A percentile compares a stretch with the other conserved stretches of the same genome.
phyloP scores from a whole-genome alignment of 2,329 filamentous ascomycete genomes.

The Paecilomyces formosus region DNA sequence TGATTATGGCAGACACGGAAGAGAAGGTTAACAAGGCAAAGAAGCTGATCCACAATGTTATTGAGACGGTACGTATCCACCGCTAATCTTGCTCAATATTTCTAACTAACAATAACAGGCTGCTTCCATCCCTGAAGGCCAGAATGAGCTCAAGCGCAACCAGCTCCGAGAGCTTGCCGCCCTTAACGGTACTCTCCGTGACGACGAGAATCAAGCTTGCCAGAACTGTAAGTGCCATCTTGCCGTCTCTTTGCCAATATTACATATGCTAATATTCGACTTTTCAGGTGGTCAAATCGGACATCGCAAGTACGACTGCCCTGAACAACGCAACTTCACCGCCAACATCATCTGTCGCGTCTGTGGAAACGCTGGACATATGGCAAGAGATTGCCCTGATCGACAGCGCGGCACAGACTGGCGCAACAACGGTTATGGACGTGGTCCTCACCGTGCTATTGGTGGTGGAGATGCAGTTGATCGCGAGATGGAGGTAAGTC shows the following conservation, averaged over 20 bases:
- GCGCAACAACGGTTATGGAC: slow-evolving; percentile 65
- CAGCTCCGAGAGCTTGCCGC: slow-evolving; percentile 95
- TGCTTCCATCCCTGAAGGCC: slow-evolving; percentile 94
- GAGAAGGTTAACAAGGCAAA: slow-evolving; percentile 99
- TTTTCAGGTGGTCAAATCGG: slow-evolving; percentile 77
- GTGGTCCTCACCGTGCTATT: slow-evolving; percentile 53
- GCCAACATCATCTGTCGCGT: slow-evolving; percentile 98
- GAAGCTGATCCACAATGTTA: slow-evolving; percentile 95
- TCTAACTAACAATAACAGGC: slow-evolving; percentile 51
- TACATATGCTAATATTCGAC: slow-evolving; percentile 11
- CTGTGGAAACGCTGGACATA: slow-evolving; percentile 95
- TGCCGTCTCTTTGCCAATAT: background rate
- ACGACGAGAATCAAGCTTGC: slow-evolving; percentile 98
- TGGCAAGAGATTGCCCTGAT: slow-evolving; percentile 96
- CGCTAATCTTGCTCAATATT: background rate
- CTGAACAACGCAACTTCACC: slow-evolving; percentile 96
- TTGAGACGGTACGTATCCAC: slow-evolving; percentile 75
- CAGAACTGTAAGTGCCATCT: slow-evolving; percentile 66
- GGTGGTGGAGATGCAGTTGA: slow-evolving; percentile 78
- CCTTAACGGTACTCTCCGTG: slow-evolving; percentile 96
- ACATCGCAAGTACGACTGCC: slow-evolving; percentile 97
- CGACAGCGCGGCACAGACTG: slow-evolving; percentile 83
- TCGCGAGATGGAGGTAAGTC: slow-evolving; percentile 83
- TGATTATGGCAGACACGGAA: slow-evolving; percentile 99
- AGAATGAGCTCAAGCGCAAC: slow-evolving; percentile 98